Evolutionary conservation across 805 yeast species (phyloP), one percentile per base, ranked within the genome.

Genomic region (Scheffersomyces coipomensis): DNA sequence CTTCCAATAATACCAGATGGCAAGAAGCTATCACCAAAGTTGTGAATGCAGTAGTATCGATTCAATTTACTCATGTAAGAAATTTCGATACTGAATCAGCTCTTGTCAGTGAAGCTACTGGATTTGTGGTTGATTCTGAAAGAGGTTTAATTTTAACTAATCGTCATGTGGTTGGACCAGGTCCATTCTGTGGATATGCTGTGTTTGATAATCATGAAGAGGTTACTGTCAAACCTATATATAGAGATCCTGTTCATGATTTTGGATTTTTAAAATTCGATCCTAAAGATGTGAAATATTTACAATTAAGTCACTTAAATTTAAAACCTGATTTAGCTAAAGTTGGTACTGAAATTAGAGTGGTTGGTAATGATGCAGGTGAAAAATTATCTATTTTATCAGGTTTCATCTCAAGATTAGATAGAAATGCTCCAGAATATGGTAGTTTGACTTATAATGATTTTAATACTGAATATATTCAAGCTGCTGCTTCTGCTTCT

Each of bases 341-440:
- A 52, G 90, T 90, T n/a, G 97, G 97, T 26, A 79, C 88, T 29
- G 97, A 90, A 58, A 89, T 90, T 54, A 76, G 97, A 53, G 96
- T 90, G 21, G 90, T 90, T 27, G 97, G 97, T 71, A 90, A 90
- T 62, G 97, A 90, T 67, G 95, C 96, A 11, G 97, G 97, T 56
- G 97, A 90, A 60, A 89, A 90, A 62, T 70, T 90, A 33, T 83
- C 95, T 35, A 90, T 90, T 52, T 68, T 89, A 50, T 78, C 96
- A 1, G 97, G 97, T 24, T 88, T 89, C 60, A 85, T 84, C 26
- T 77, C 83, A 15, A 78, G 97, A 58, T 64, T 88, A 43, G 97
- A 89, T 64, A 80, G 97, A 71, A 89, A 89, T 58, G 95, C 97
- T 5, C 97, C 97, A 2, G 95, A 87, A 47, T 90, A 90, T 54